Evolutionary conservation across 73 alveolate species (phyloP).

Genomic region (Paramecium primaurelia): DNA sequence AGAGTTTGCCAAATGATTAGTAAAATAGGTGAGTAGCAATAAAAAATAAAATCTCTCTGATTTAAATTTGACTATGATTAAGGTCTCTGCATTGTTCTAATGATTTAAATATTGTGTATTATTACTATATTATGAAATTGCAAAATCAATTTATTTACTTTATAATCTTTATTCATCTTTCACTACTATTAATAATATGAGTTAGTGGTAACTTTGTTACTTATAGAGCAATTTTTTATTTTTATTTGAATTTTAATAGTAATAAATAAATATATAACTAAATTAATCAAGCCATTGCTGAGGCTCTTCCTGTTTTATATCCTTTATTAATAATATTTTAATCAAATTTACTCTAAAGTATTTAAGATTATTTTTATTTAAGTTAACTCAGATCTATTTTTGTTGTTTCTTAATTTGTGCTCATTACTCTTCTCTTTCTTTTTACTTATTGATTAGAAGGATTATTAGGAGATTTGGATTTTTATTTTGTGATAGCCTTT

Average conservation of each 20-base stretch:
- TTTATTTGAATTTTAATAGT: not conserved
- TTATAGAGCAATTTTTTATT: not conserved
- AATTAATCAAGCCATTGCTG: slow-evolving; percentile 8
- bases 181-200: slow-evolving; percentile 13
- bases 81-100: not conserved
- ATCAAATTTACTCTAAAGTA: not conserved
- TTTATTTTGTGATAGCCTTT: not conserved
- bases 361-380: not conserved
- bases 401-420: not conserved
- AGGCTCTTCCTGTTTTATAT: slow-evolving; percentile 17
- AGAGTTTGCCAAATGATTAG: not conserved
- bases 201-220: slow-evolving; percentile 42
- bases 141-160: no score
- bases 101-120: not conserved
- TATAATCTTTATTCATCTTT: not conserved
- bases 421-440: not conserved
- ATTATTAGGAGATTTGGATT: not conserved
- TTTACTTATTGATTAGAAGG: not conserved
- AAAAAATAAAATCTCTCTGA: not conserved
- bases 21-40: not conserved
- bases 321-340: not conserved
- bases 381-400: not conserved
- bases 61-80: not conserved
- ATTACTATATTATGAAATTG: no score
- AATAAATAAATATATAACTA: not conserved